Evolutionary conservation across 2,329 filamentous ascomycete genomes (phyloP), one percentile per base, ranked within the genome.

Genomic region (Phyllosticta citribraziliensis): DNA sequence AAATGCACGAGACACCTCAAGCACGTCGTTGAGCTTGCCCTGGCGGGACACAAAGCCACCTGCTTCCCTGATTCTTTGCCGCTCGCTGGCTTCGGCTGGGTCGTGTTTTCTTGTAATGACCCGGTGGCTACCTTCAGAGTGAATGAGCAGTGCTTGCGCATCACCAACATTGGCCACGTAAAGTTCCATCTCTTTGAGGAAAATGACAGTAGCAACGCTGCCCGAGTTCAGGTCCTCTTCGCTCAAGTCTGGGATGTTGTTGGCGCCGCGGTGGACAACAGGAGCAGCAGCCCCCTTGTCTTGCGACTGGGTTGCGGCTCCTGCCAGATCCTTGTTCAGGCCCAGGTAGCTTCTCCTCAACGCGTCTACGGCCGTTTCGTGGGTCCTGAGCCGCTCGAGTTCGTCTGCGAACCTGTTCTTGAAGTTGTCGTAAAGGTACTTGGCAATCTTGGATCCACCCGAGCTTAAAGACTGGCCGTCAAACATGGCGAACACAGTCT

Each of bases 131-230:
- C 91, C 91, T 71, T 96, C 91, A 1, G 89, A 90, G 68, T 92
- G 89, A 65, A 99, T 94, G 20, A 97, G 81, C 75, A 99, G 88
- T n/a, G 92, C 93, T 74, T 97, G 91, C 5, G 89, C 91, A 74
- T 99, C 91, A 58, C 94, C 94, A 22, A 99, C 89, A 68, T 99
- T 99, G 64, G 92, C 94, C 59, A 97, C 87, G 70, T 89, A 97
- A 2, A 99, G 82, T 67, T 97, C 91, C 74, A 91, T 92, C 66
- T 89, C 88, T 67, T 92, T 88, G 33, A 99, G 78, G 69, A 96
- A 99, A 58, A 94, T 81, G 2, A 97, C 88, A 0, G 94, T 97
- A 1, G 93, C 94, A 54, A 96, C 91, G 63, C 90, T 91, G 51
- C 94, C 94, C 17, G 91, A 93, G 65, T 88, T 88, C 53, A 97